These are phyloP conservation scores for Effrenium voratum DNA, from an alignment of 73 alveolate species.

Conservation along the genomic window DNA sequence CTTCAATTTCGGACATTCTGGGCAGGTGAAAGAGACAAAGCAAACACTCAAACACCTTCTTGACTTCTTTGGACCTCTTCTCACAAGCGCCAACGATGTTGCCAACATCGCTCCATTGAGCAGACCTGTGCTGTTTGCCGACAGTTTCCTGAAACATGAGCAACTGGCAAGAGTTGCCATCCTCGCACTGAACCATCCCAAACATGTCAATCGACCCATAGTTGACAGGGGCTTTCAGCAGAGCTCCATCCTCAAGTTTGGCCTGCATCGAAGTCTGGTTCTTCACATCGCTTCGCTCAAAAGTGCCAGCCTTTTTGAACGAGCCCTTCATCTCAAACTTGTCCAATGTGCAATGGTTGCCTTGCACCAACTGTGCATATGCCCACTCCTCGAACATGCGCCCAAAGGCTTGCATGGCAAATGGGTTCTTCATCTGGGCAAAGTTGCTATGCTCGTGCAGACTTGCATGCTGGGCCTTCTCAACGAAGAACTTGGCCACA, in stretches of 20 bases:
- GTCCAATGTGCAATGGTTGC: background rate
- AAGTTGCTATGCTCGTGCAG: background rate
- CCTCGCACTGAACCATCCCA: conserved; percentile 10
- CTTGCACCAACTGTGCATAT: conserved; percentile 14
- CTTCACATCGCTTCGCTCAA: conserved; percentile 3
- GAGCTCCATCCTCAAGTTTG: conserved; percentile 23
- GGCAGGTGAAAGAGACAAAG: background rate
- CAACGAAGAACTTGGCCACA: background rate
- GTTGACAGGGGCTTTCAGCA: conserved; percentile 34
- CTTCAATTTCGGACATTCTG: conserved; percentile 6
- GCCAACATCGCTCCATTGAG: conserved; percentile 9
- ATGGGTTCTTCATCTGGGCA: conserved; percentile 48
- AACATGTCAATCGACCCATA: conserved; percentile 43
- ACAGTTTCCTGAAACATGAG: conserved; percentile 51
- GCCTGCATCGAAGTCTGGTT: background rate
- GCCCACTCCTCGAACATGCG: conserved; percentile 57
- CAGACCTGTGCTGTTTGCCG: conserved; percentile 6
- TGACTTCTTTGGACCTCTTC: background rate
- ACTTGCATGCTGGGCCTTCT: background rate
- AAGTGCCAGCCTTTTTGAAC: conserved; percentile 2
- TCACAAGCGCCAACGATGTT: conserved; percentile 28
- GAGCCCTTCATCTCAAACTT: conserved; percentile 1
- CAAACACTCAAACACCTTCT: conserved; percentile 2
- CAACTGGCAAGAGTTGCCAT: background rate
- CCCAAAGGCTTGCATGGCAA: conserved; percentile 52